A percentile compares a stretch with the other conserved stretches of the same genome.
These are phyloP conservation scores for Orbilia javanica DNA, from an alignment of 2,329 filamentous ascomycete genomes.

Conservation along the genomic window DNA sequence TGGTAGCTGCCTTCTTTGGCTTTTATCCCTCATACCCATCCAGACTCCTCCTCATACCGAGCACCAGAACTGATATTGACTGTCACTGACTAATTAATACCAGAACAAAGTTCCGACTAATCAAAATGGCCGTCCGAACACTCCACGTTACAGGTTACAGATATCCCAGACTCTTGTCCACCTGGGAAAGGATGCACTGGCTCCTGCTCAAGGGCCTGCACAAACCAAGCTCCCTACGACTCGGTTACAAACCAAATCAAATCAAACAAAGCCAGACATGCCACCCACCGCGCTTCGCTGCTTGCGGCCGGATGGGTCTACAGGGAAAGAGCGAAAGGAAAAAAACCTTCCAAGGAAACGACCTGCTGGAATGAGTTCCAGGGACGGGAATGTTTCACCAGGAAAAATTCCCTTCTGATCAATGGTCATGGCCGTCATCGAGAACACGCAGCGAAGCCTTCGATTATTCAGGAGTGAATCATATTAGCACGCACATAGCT, in stretches of 20 bases:
- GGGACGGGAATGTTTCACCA: constrained; percentile 49
- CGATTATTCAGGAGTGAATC: background rate
- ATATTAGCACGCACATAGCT: background rate
- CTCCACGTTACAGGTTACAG: constrained; percentile 57
- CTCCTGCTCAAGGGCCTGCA: background rate
- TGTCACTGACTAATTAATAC: too few species aligned
- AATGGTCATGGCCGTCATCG: background rate
- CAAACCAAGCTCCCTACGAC: background rate
- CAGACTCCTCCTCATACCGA: background rate
- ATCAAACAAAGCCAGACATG: constrained; percentile 5
- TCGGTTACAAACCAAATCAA: constrained; percentile 13
- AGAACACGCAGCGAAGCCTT: background rate
- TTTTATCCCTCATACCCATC: background rate
- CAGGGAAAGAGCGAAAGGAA: too few species aligned
- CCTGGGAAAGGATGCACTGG: background rate
- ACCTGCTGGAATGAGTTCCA: constrained; percentile 41
- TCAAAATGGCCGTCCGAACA: constrained; percentile 35
- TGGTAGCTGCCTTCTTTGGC: background rate
- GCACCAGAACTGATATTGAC: too few species aligned
- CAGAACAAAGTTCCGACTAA: constrained; percentile 31
- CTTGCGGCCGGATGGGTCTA: background rate
- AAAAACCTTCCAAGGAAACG: background rate
- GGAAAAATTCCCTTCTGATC: constrained; percentile 23
- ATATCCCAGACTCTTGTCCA: constrained; percentile 17
- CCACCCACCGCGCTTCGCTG: constrained; percentile 21